Evolutionary conservation across 1,284 basidiomycete species (phyloP), one percentile per base, ranked within the genome.

Genomic region (Lentinula novae-zelandiae): DNA sequence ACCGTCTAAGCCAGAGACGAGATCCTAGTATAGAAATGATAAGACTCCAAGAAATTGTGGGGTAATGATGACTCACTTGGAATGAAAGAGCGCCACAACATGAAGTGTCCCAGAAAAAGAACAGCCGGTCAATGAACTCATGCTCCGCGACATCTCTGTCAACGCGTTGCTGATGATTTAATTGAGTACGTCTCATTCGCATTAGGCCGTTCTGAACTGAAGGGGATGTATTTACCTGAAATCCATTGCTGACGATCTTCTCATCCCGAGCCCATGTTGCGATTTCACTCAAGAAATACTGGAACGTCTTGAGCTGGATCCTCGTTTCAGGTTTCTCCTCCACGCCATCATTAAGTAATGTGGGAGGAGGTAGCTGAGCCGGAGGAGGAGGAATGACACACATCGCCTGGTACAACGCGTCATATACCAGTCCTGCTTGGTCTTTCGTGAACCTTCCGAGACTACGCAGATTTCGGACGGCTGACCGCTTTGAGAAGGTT

Each of bases 201-300:
- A 5, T 17, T 27, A 13, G 46, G 36, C 7, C 4, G 36, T 8
- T 39, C 22, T 42, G 39, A 5, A 13, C 5, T 12, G 31, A 12
- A n/a, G 6, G 13, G 9, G 48, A 49, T 1, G 17, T 27, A 15
- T 67, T 62, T 67, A 93, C 91, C 76, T 93, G 89, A 71, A 97
- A 95, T 1, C 92, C 94, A 73, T 96, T 97, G 64, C 84, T 85
- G 15, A 98, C 94, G 53, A 98, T 84, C 73, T 89, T 94, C 75
- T 99, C 97, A 70, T 97, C 91, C 66, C 97, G 79, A 1, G 96
- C 96, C 97, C 97, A 99, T 0, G 94, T 96, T 17, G 90, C 92
- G 52, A 99, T 84, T 72, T 98, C 95, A 66, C 92, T 92, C 66
- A 99, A 74, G 76, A 98, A 98, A 40, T 90, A 81, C 65, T 84